phyloP scores from a whole-genome alignment of 495 filamentous ascomycete genomes.

The Tuber borchii region DNA sequence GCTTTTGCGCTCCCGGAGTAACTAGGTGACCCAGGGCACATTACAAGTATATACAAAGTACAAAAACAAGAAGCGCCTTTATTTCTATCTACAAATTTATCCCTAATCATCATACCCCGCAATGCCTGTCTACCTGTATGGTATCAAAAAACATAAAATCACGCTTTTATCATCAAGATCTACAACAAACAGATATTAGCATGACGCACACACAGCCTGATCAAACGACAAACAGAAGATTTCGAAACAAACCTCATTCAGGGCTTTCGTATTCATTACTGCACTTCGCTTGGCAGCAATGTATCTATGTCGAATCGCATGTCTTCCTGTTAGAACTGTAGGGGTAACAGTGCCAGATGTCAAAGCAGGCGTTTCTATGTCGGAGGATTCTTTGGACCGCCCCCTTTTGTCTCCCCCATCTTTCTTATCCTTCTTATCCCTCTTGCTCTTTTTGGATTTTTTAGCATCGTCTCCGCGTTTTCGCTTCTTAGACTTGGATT shows the following conservation, averaged over 20 bases:
- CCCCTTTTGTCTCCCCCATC: constrained; percentile 15
- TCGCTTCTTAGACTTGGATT: constrained; percentile 20
- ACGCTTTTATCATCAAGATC: constrained; percentile 42
- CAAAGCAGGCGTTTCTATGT: constrained; percentile 19
- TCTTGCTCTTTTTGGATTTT: constrained; percentile 29
- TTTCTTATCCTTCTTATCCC: constrained; percentile 36
- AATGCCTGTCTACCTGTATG: neutral
- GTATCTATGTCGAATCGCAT: constrained; percentile 36
- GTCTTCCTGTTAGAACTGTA: constrained; percentile 29
- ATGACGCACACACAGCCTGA: constrained; percentile 1
- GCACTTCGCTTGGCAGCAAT: constrained; percentile 41
- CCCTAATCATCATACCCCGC: neutral
- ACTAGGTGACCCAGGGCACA: neutral
- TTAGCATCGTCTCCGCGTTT: constrained; percentile 13
- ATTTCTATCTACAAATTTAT: neutral
- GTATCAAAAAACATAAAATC: neutral
- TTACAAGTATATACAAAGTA: no score
- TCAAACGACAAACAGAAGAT: neutral
- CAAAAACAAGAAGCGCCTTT: neutral
- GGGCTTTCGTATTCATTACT: constrained; percentile 39
- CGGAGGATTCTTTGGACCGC: constrained; percentile 21
- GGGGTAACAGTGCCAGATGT: constrained; percentile 26
- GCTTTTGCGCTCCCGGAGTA: neutral
- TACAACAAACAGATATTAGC: constrained; percentile 13
- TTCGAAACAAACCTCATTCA: constrained; percentile 39